Conservation (phyloP, 371 early-diverging fungal species). For the Nematocida sp. region DNA sequence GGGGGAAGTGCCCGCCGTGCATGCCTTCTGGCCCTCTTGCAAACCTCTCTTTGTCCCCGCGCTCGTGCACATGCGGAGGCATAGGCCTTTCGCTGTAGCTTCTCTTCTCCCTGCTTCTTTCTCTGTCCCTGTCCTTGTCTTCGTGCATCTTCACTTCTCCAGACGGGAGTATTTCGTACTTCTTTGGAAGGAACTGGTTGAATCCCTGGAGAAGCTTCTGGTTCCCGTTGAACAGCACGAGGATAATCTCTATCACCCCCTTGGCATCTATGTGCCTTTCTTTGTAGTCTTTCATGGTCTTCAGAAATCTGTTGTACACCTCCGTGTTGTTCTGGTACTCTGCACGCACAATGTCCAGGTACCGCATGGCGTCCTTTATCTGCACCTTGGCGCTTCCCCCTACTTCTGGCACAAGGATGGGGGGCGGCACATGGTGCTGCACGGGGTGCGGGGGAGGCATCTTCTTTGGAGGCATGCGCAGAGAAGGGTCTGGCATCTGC, state of each 20-base stretch:
- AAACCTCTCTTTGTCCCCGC: neutral
- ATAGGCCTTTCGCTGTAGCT: neutral
- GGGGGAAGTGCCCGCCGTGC: neutral
- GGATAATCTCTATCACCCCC: constrained; percentile 90
- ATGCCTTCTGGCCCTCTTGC: neutral
- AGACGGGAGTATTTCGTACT: constrained; percentile 74
- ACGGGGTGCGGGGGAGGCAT: neutral
- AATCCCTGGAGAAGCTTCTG: constrained; percentile 84
- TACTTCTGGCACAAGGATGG: constrained; percentile 50
- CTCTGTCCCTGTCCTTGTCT: neutral
- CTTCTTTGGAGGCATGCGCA: neutral
- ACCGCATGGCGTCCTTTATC: constrained; percentile 78
- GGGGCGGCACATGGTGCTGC: constrained; percentile 1
- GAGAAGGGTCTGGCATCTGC: neutral
- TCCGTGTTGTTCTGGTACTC: constrained; percentile 82
- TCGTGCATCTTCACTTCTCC: constrained; percentile 62
- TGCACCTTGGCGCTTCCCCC: constrained; percentile 57
- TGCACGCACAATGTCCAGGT: constrained; percentile 87
- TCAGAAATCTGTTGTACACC: constrained; percentile 88
- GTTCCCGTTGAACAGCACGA: constrained; percentile 80
- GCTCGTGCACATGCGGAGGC: constrained; percentile 21
- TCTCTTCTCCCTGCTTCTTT: neutral
- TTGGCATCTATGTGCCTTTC: constrained; percentile 89
- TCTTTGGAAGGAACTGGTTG: constrained; percentile 94
- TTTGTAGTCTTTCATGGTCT: constrained; percentile 98